Evolutionary conservation across 306 rosid species (phyloP).

Genomic region (Phaseolus lunatus): DNA sequence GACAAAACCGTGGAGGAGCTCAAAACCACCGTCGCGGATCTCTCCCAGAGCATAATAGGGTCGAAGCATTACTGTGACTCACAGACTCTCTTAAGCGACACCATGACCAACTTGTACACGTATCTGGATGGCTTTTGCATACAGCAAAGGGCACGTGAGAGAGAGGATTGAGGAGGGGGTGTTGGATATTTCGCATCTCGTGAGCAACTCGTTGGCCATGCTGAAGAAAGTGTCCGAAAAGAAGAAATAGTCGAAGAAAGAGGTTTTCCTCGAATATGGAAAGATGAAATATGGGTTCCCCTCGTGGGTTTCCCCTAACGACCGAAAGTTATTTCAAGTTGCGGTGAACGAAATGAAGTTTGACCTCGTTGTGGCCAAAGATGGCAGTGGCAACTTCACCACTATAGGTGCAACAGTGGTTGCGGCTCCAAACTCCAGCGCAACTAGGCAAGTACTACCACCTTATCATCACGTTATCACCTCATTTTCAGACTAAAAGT

Average conservation of each 20-base stretch:
- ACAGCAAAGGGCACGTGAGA: constrained; percentile 48
- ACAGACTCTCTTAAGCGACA: constrained; percentile 73
- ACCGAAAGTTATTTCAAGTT: constrained; percentile 62
- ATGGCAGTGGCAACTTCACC: constrained; percentile 80
- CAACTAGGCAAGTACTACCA: constrained; percentile 59
- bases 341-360: constrained; percentile 52
- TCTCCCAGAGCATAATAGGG: constrained; percentile 40
- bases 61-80: constrained; percentile 44
- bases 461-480: background rate
- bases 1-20: constrained; percentile 63
- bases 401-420: constrained; percentile 68
- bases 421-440: constrained; percentile 86
- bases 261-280: constrained; percentile 63
- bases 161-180: constrained; percentile 46
- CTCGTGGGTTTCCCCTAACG: constrained; percentile 61
- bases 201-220: constrained; percentile 78
- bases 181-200: constrained; percentile 52
- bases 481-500: too few relatives aligned
- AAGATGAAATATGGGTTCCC: constrained; percentile 66
- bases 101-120: constrained; percentile 88
- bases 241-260: constrained; percentile 11
- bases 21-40: constrained; percentile 51
- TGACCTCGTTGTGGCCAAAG: constrained; percentile 80
- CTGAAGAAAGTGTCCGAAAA: constrained; percentile 65
- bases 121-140: constrained; percentile 82